These are phyloP conservation scores for Gynandropsis gynandra DNA, from an alignment of 345 rosid species.

Conservation along the genomic window DNA sequence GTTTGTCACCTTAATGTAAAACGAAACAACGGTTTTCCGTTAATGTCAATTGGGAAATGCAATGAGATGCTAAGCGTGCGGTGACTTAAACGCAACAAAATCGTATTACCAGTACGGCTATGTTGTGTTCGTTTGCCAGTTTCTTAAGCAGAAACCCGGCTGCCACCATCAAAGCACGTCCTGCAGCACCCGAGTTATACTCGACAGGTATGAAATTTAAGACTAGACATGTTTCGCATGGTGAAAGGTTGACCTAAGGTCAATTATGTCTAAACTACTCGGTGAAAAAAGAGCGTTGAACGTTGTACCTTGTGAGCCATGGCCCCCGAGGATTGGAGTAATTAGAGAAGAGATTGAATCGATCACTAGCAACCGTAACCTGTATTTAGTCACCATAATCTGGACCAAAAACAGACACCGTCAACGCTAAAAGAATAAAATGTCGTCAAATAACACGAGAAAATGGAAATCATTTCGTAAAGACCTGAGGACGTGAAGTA, in stretches of 20 bases:
- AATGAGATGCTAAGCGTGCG: neutral
- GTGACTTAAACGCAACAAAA: neutral
- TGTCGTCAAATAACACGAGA: neutral
- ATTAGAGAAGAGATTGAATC: constrained; percentile 78
- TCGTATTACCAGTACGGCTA: constrained; percentile 48
- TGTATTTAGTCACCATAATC: constrained; percentile 28
- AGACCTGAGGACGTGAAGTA: constrained; percentile 52
- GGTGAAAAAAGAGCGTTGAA: constrained; percentile 14
- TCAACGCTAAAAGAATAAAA: constrained; percentile 6
- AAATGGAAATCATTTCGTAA: constrained; percentile 13
- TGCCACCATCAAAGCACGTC: constrained; percentile 69
- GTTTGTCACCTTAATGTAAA: constrained; percentile 54
- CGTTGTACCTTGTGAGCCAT: constrained; percentile 57
- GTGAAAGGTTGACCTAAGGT: too few species aligned
- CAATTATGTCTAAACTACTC: constrained; percentile 2
- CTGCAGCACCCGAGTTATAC: constrained; percentile 32
- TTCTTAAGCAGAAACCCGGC: constrained; percentile 70
- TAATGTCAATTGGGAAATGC: neutral
- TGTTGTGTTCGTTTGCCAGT: constrained; percentile 63
- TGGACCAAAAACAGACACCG: constrained; percentile 22
- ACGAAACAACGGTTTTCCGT: neutral
- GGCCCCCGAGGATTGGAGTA: constrained; percentile 67
- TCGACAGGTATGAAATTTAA: too few species aligned
- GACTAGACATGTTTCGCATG: too few species aligned
- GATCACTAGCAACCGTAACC: constrained; percentile 43